Evolutionary conservation across 768 basidiomycete genomes (phyloP), one percentile per base, ranked within the genome.

Genomic region (Trametes elegans): DNA sequence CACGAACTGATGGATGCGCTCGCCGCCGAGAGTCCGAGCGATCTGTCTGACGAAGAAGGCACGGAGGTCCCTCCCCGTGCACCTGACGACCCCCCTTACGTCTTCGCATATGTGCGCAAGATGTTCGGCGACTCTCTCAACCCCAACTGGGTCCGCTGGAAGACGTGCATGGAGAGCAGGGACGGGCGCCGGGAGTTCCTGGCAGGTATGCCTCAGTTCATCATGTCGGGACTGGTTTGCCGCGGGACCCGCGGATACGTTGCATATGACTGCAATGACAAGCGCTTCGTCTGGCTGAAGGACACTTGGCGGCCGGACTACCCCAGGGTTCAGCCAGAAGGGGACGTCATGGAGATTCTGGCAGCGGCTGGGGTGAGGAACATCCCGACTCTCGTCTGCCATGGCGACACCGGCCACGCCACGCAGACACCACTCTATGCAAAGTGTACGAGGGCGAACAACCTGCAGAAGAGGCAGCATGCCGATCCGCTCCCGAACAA

Each of bases 221-320:
- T 42, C 6, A 32, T n/a, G 1, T 19, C 32, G 8, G 47, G 31
- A 7, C 2, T 40, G 11, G 10, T 27, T 7, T 42, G 49, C 3
- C 56, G 56, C n/a, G 49, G 35, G 0, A 51, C 42, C 5, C 42
- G 36, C 1, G 41, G 53, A 7, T 58, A 58, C 32, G 45, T 58
- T 9, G 60, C 60, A 0, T 21, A 47, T 27, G 60, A 61, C 24
- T 13, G 44, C 34, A 32, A 35, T 24, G 36, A 11, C 13, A 13
- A 19, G 10, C 36, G 31, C 7, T 49, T 58, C 24, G 57, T 49
- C 4, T 49, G 41, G 31, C 32, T 58, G 24, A 55, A 55, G 41
- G 54, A 55, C 18, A 36, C 42, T 2, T 55, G 54, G 54, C 26
- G 39, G 13, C 21, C 31, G 1, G 21, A 43, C 34, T 29, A 19